A percentile compares a stretch with the other conserved stretches of the same genome.
phyloP scores from a whole-genome alignment of 2,329 filamentous ascomycete species.

The Monascus ruber region DNA sequence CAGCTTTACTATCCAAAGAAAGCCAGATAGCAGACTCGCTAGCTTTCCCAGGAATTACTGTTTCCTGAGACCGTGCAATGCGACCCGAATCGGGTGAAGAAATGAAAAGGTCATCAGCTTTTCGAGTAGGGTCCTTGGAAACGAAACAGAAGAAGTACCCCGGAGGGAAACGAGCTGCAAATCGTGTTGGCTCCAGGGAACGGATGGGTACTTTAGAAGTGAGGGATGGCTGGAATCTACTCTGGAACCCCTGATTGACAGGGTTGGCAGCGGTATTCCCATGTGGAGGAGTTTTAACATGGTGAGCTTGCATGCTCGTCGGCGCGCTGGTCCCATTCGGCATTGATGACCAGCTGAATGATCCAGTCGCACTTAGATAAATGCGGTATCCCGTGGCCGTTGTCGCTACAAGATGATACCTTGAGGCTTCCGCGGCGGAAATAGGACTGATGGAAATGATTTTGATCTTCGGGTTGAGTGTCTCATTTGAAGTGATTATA shows the following conservation, averaged over 20 bases:
- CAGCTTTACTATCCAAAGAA: slow-evolving; percentile 58
- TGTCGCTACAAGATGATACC: slow-evolving; percentile 79
- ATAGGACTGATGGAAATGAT: slow-evolving; percentile 84
- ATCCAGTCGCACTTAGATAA: slow-evolving; percentile 80
- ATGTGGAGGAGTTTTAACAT: slow-evolving; percentile 81
- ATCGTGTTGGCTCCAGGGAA: slow-evolving; percentile 29
- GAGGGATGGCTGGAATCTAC: slow-evolving; percentile 26
- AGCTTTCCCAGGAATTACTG: slow-evolving; percentile 47
- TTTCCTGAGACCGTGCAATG: slow-evolving; percentile 50
- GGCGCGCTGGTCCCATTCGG: slow-evolving; percentile 56
- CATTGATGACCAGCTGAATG: slow-evolving; percentile 44
- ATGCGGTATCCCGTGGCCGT: slow-evolving; percentile 85
- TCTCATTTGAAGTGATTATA: slow-evolving; percentile 61
- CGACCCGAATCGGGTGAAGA: slow-evolving; percentile 79
- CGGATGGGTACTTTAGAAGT: slow-evolving; percentile 39
- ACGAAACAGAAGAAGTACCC: slow-evolving; percentile 88
- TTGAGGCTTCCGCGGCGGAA: slow-evolving; percentile 66
- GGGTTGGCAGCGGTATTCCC: slow-evolving; percentile 17
- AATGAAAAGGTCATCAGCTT: slow-evolving; percentile 62
- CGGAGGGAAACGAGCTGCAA: slow-evolving; percentile 55
- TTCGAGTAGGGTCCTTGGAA: slow-evolving; percentile 46
- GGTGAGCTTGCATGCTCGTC: slow-evolving; percentile 94
- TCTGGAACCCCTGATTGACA: slow-evolving; percentile 12
- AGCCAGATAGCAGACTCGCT: slow-evolving; percentile 75
- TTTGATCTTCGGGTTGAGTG: slow-evolving; percentile 56